Evolutionary conservation across 2,329 filamentous ascomycete genomes (phyloP).

Genomic region (Cryphonectria nitschkei): DNA sequence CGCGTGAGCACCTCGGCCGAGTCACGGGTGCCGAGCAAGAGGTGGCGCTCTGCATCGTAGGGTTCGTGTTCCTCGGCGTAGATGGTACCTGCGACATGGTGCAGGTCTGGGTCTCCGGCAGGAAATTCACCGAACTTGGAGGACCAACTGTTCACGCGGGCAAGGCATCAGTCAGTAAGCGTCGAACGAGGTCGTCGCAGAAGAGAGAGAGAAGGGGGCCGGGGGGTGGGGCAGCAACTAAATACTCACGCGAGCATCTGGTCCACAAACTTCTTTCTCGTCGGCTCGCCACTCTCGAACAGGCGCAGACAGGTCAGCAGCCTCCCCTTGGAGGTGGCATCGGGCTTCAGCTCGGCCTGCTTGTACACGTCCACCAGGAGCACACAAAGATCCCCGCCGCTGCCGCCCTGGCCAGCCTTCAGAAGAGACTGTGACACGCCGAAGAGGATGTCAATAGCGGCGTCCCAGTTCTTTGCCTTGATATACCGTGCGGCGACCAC

Average conservation of each 20-base stretch:
- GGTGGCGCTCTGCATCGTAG: conserved; percentile 91
- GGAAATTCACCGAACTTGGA: conserved; percentile 83
- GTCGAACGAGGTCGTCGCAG: not conserved
- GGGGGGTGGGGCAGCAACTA: not conserved
- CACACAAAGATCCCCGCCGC: conserved; percentile 86
- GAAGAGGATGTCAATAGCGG: conserved; percentile 85
- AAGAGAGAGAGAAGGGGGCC: not conserved
- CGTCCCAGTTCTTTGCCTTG: conserved; percentile 81
- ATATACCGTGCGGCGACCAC: conserved; percentile 93
- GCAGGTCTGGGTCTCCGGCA: conserved; percentile 89
- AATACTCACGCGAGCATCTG: conserved; percentile 76
- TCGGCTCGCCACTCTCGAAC: conserved; percentile 84
- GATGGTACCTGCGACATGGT: conserved; percentile 85
- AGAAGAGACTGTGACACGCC: conserved; percentile 84
- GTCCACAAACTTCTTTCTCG: conserved; percentile 86
- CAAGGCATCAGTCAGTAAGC: conserved; percentile 4
- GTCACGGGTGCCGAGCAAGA: conserved; percentile 86
- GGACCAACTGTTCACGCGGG: conserved; percentile 69
- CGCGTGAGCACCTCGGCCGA: conserved; percentile 78
- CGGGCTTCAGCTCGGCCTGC: conserved; percentile 79
- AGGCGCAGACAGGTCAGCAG: conserved; percentile 78
- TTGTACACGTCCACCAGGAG: conserved; percentile 90
- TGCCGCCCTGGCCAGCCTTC: conserved; percentile 90
- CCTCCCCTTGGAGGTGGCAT: conserved; percentile 73
- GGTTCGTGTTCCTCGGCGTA: conserved; percentile 92